Evolutionary conservation across 441 rosid genomes (phyloP).

Genomic region (Erodium texanum): DNA sequence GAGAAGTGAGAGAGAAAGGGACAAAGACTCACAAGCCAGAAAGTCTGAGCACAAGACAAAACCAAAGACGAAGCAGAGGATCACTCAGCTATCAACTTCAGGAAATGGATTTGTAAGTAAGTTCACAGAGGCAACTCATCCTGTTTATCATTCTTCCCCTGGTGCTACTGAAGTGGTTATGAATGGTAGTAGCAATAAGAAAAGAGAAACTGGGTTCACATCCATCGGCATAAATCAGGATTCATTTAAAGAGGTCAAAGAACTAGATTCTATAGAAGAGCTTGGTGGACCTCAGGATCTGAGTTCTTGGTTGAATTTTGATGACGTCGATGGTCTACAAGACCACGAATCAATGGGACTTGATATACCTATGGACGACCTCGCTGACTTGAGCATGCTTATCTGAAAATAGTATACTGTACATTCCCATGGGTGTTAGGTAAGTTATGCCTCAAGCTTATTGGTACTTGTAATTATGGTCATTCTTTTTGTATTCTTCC

Average conservation of each 20-base stretch:
- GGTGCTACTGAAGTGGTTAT: no score
- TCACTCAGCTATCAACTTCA: conserved; percentile 32
- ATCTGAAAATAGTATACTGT: conserved; percentile 27
- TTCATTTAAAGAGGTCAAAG: conserved; percentile 27
- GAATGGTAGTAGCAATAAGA: conserved; percentile 7
- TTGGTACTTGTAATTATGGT: conserved; percentile 32
- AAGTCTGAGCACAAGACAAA: conserved; percentile 39
- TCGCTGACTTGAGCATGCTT: conserved; percentile 34
- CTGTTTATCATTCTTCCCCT: no score
- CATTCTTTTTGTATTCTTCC: conserved; percentile 38
- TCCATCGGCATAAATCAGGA: conserved; percentile 3
- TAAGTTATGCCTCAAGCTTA: no score
- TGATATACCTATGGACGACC: conserved; percentile 47
- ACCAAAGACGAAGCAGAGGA: conserved; percentile 49
- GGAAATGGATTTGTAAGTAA: conserved; percentile 29
- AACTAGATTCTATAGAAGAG: conserved; percentile 33
- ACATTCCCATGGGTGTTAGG: conserved; percentile 15
- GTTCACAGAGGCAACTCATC: conserved; percentile 15
- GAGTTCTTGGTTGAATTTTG: conserved; percentile 34
- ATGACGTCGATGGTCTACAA: conserved; percentile 39
- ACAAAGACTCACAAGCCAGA: conserved; percentile 13
- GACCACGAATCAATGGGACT: conserved; percentile 39
- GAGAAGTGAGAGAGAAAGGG: conserved; percentile 53
- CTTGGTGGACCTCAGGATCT: conserved; percentile 27
- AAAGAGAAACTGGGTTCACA: conserved; percentile 21